Conservation (phyloP, 805 yeast genomes). For the Debaryomyces prosopidis region DNA sequence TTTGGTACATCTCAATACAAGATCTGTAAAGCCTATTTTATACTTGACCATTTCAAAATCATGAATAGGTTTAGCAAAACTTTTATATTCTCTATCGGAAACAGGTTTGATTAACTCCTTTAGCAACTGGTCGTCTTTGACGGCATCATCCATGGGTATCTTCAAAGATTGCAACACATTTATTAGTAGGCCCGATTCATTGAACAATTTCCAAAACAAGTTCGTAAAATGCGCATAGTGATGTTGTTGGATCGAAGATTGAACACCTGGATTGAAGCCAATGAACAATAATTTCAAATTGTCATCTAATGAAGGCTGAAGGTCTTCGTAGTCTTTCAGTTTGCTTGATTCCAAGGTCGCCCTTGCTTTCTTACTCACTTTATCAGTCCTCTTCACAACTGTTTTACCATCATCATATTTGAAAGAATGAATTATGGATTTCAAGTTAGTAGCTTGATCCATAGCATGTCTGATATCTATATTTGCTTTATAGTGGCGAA, state of each 20-base stretch:
- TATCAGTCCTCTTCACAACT: not conserved
- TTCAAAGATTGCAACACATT: constrained; percentile 10
- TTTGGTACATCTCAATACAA: constrained; percentile 63
- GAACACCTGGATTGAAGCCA: constrained; percentile 73
- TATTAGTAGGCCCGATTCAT: constrained; percentile 48
- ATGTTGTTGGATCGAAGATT: constrained; percentile 61
- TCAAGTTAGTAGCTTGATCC: constrained; percentile 7
- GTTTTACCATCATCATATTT: constrained; percentile 10
- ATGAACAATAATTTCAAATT: constrained; percentile 50
- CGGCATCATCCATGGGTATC: not conserved
- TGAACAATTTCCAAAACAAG: constrained; percentile 65
- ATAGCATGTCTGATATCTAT: not conserved
- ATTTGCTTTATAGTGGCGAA: not conserved
- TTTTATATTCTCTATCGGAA: constrained; percentile 5
- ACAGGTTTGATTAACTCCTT: constrained; percentile 10
- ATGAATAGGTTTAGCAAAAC: constrained; percentile 23
- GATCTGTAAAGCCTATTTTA: constrained; percentile 68
- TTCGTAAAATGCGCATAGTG: constrained; percentile 74
- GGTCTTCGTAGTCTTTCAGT: constrained; percentile 17
- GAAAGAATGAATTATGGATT: constrained; percentile 16
- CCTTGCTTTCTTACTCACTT: constrained; percentile 1
- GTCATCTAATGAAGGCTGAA: constrained; percentile 31
- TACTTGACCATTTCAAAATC: constrained; percentile 46
- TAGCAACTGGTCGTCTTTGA: constrained; percentile 13
- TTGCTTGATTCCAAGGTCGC: not conserved